Percentiles rank a stretch among this genome's conserved stretches.
These are phyloP conservation scores for Auxenochlorella pyrenoidosa DNA, from an alignment of 139 green algal genomes.

Conservation along the genomic window DNA sequence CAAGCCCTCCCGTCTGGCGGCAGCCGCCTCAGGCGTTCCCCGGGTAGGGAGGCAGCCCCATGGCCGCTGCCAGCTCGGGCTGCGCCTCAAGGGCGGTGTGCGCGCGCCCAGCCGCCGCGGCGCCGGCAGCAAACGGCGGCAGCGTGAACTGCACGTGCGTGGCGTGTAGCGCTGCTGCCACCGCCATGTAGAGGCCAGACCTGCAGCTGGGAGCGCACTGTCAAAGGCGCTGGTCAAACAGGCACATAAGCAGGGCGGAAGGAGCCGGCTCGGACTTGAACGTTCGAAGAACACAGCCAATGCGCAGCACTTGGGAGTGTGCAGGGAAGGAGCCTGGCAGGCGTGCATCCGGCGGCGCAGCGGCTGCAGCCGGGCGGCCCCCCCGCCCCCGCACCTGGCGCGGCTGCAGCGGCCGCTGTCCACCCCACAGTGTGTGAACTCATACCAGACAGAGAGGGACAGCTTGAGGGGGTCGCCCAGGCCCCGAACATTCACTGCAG, in stretches of 20 bases:
- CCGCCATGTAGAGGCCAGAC: conserved; percentile 13
- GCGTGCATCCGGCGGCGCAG: too few relatives aligned
- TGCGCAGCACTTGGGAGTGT: too few relatives aligned
- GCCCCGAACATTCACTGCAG: conserved; percentile 29
- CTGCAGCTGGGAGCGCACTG: not conserved
- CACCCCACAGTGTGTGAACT: conserved; percentile 47
- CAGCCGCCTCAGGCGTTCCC: not conserved
- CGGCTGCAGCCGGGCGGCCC: too few relatives aligned
- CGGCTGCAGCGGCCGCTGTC: not conserved
- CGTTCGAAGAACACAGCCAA: too few relatives aligned
- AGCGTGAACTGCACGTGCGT: conserved; percentile 22
- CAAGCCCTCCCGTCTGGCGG: too few relatives aligned
- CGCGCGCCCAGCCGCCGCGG: not conserved
- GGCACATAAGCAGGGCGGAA: not conserved
- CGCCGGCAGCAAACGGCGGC: conserved; percentile 3
- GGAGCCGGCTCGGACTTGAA: not conserved
- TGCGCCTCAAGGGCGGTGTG: conserved; percentile 12
- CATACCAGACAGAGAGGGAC: conserved; percentile 44
- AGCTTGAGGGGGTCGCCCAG: conserved; percentile 51
- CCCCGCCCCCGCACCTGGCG: conserved; percentile 18
- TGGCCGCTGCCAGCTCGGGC: not conserved
- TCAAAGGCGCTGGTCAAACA: not conserved
- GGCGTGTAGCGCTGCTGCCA: not conserved
- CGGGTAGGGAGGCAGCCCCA: not conserved
- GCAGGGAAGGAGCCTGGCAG: too few relatives aligned